These are phyloP conservation scores for Dactylonectria macrodidyma DNA, from an alignment of 2,329 filamentous ascomycete genomes.

Conservation along the genomic window DNA sequence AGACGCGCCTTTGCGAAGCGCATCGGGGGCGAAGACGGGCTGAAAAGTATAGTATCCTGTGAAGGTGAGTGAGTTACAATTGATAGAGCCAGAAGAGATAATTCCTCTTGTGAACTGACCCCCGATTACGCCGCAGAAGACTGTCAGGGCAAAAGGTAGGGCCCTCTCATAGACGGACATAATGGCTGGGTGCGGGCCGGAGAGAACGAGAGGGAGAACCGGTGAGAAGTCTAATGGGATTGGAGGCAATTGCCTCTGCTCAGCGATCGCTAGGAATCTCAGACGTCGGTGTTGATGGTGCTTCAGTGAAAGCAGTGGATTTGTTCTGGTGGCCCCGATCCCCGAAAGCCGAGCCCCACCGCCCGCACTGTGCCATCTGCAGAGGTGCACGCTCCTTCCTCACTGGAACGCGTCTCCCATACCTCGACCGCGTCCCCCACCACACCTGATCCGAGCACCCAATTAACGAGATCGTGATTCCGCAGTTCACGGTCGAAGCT, in stretches of 20 bases:
- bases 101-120: slow-evolving; percentile 45
- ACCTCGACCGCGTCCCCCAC: slow-evolving; percentile 47
- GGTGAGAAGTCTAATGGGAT: not conserved
- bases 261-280: not conserved
- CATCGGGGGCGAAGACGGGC: slow-evolving; percentile 50
- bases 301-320: slow-evolving; percentile 14
- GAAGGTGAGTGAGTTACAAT: slow-evolving; percentile 27
- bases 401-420: slow-evolving; percentile 47
- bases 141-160: slow-evolving; percentile 53
- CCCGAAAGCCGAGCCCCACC: slow-evolving; percentile 29
- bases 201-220: not conserved
- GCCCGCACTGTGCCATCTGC: not conserved
- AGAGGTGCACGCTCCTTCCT: slow-evolving; percentile 31
- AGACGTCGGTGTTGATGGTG: slow-evolving; percentile 16
- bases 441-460: slow-evolving; percentile 34
- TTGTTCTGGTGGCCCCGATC: slow-evolving; percentile 5
- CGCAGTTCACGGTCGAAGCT: slow-evolving; percentile 12
- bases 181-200: slow-evolving; percentile 7
- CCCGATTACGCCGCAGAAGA: slow-evolving; percentile 56
- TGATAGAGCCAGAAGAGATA: not conserved
- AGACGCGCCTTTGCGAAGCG: slow-evolving; percentile 24
- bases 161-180: slow-evolving; percentile 55
- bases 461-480: slow-evolving; percentile 39
- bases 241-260: not conserved
- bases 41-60: slow-evolving; percentile 57